These are phyloP conservation scores for Cladosporium cucumerinum DNA, from an alignment of 2,329 filamentous ascomycete genomes.

Conservation along the genomic window DNA sequence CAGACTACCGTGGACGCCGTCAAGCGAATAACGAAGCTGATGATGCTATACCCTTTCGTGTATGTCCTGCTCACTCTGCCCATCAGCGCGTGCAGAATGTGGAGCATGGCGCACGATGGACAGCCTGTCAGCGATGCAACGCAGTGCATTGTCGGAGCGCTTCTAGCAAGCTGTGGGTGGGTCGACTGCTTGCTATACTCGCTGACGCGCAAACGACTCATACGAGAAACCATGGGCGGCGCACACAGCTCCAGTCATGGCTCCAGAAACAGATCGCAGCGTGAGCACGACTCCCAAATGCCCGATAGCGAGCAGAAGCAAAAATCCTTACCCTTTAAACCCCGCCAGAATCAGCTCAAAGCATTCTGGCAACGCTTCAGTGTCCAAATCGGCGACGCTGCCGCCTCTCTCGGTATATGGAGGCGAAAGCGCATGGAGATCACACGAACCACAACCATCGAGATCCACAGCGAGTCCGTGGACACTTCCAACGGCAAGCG, in stretches of 20 bases:
- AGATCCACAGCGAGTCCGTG: neutral
- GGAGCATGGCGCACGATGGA: slow-evolving; percentile 54
- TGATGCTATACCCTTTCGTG: slow-evolving; percentile 65
- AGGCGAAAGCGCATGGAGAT: neutral
- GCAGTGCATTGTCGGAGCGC: slow-evolving; percentile 52
- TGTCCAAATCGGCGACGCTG: neutral
- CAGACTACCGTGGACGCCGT: slow-evolving; percentile 28
- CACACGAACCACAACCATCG: neutral
- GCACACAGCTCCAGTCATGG: neutral
- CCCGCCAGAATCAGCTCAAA: neutral
- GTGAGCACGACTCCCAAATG: neutral
- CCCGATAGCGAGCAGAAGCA: neutral
- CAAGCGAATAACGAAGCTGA: slow-evolving; percentile 52
- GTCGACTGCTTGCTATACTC: slow-evolving; percentile 59
- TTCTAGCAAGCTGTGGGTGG: slow-evolving; percentile 58
- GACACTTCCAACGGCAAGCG: neutral
- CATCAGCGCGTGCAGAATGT: slow-evolving; percentile 62
- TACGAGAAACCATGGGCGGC: slow-evolving; percentile 39
- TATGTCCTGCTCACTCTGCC: slow-evolving; percentile 68
- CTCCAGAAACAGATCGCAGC: neutral
- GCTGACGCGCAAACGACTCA: slow-evolving; percentile 54
- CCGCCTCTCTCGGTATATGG: neutral
- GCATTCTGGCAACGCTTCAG: neutral
- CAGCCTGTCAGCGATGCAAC: slow-evolving; percentile 35
- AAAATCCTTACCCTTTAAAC: neutral